Conservation (phyloP, 352 stramenopile species). For the Discostella stelligera region DNA sequence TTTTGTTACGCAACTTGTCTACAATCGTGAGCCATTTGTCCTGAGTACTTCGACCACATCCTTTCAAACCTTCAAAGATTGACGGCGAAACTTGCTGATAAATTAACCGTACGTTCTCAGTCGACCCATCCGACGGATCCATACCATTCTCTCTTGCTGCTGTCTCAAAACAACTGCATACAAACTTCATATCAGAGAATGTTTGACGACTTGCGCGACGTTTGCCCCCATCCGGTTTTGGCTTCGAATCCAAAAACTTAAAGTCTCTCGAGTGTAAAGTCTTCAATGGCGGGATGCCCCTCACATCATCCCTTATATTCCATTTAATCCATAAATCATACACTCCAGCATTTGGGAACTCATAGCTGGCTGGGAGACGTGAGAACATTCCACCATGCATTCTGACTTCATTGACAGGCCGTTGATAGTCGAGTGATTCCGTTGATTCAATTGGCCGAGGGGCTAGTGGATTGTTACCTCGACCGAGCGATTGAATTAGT, state of each 20-base stretch:
- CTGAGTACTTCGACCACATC: constrained; percentile 1
- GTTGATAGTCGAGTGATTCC: background rate
- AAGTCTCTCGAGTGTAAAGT: background rate
- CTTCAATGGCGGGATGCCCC: background rate
- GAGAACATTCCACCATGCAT: background rate
- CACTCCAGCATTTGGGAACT: background rate
- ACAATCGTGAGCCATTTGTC: background rate
- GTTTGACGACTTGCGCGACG: background rate
- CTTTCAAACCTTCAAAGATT: background rate
- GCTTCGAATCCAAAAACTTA: constrained; percentile 4
- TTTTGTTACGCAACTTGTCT: background rate
- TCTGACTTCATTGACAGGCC: background rate
- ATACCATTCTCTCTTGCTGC: constrained; percentile 5
- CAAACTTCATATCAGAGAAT: constrained; percentile 5
- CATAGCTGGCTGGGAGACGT: background rate
- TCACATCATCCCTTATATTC: background rate
- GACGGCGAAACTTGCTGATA: background rate
- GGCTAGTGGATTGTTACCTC: constrained; percentile 2
- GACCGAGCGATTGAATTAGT: background rate
- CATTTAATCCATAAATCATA: constrained; percentile 6
- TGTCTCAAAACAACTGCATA: background rate
- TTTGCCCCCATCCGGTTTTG: background rate
- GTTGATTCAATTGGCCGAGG: constrained; percentile 1
- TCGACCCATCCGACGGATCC: background rate
- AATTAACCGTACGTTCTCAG: background rate